phyloP scores from a whole-genome alignment of 306 rosid species.

The Bauhinia variegata region DNA sequence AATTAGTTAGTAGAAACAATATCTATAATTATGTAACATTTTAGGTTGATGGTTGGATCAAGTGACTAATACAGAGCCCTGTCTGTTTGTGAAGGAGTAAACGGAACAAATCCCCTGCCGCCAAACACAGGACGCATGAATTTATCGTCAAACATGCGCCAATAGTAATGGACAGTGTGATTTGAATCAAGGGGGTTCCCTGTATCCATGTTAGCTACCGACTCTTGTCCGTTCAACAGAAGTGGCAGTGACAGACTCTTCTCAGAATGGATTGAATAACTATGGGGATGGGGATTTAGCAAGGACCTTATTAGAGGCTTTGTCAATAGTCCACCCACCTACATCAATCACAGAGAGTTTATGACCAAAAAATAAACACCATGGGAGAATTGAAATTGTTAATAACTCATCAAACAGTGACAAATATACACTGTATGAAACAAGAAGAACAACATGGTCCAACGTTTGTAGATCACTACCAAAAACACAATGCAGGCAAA shows the following conservation, averaged over 20 bases:
- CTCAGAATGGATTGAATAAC: slow-evolving; percentile 25
- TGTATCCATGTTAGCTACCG: slow-evolving; percentile 32
- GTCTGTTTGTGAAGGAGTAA: slow-evolving; percentile 30
- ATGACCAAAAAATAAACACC: neutral
- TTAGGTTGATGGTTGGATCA: no score
- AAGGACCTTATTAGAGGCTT: slow-evolving; percentile 57
- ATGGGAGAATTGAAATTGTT: neutral
- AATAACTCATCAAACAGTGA: no score
- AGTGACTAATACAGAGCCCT: slow-evolving; percentile 8
- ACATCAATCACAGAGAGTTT: neutral
- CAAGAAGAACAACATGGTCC: no score
- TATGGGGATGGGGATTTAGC: slow-evolving; percentile 39
- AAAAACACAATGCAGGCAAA: neutral
- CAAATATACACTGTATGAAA: no score
- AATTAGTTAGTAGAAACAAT: no score
- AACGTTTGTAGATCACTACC: neutral
- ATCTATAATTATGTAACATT: no score
- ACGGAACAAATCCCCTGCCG: slow-evolving; percentile 54
- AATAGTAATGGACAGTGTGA: slow-evolving; percentile 43
- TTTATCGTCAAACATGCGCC: slow-evolving; percentile 53
- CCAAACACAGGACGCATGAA: slow-evolving; percentile 72
- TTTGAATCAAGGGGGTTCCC: slow-evolving; percentile 31
- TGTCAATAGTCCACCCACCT: slow-evolving; percentile 72
- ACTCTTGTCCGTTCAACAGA: slow-evolving; percentile 20
- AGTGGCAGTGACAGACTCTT: slow-evolving; percentile 42